Evolutionary conservation across 768 basidiomycete species (phyloP).

Genomic region (Clitopilus hobsonii): DNA sequence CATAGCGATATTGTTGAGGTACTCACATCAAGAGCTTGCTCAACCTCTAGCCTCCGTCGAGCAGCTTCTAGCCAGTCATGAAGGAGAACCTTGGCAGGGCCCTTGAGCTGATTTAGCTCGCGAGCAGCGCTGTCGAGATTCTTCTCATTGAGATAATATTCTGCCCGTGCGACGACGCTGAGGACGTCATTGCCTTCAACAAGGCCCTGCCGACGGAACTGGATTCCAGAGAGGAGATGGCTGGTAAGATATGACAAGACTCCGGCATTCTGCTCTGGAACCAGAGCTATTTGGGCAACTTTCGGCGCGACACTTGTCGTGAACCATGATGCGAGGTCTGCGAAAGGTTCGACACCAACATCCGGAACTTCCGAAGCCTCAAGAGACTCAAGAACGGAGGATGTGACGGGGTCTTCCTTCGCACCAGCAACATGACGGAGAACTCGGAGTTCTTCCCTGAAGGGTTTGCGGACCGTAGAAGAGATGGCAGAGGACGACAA

Average conservation of each 20-base stretch:
- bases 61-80: slow-evolving; percentile 92
- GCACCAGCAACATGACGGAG: slow-evolving; percentile 71
- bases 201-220: slow-evolving; percentile 78
- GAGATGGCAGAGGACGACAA: slow-evolving; percentile 61
- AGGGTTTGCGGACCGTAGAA: slow-evolving; percentile 68
- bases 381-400: slow-evolving; percentile 62
- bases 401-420: slow-evolving; percentile 64
- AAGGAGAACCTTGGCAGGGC: slow-evolving; percentile 69
- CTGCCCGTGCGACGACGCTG: slow-evolving; percentile 83
- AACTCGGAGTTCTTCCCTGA: slow-evolving; percentile 85
- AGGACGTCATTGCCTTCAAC: slow-evolving; percentile 80
- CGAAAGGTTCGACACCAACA: slow-evolving; percentile 81
- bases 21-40: slow-evolving; percentile 84
- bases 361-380: slow-evolving; percentile 73
- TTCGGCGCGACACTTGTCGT: slow-evolving; percentile 75
- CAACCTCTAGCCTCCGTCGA: slow-evolving; percentile 80
- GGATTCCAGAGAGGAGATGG: slow-evolving; percentile 66
- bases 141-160: slow-evolving; percentile 87
- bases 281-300: slow-evolving; percentile 84
- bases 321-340: slow-evolving; percentile 92
- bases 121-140: slow-evolving; percentile 86
- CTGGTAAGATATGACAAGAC: slow-evolving; percentile 84
- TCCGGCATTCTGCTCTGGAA: slow-evolving; percentile 88
- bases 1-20: not conserved
- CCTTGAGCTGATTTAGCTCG: slow-evolving; percentile 87